phyloP scores from a whole-genome alignment of 1,284 basidiomycete genomes.

The Melampsora abietis-canadensis region DNA sequence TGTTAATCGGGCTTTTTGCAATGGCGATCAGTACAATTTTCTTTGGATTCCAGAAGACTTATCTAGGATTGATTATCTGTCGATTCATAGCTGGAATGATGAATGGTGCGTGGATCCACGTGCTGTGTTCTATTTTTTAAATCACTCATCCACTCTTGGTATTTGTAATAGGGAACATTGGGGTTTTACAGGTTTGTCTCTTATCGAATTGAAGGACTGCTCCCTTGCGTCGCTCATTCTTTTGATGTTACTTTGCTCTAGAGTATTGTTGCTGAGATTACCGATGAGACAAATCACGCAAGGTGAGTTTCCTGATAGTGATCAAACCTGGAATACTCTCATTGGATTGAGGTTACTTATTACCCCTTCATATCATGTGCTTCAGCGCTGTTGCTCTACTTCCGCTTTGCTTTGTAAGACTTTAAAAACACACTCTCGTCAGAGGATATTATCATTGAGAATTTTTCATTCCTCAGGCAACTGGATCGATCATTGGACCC shows the following conservation, averaged over 20 bases:
- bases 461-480: slow-evolving; percentile 6
- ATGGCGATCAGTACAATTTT: slow-evolving; percentile 35
- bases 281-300: slow-evolving; percentile 29
- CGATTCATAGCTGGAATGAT: slow-evolving; percentile 41
- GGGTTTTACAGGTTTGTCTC: slow-evolving; percentile 22
- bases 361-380: too few species aligned
- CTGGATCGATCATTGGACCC: slow-evolving; percentile 33
- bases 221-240: too few species aligned
- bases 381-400: too few species aligned
- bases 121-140: too few species aligned
- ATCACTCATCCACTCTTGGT: too few species aligned
- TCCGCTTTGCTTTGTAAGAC: too few species aligned
- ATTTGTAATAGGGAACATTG: slow-evolving; percentile 18
- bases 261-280: slow-evolving; percentile 38
- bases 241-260: background rate
- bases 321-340: too few species aligned
- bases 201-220: too few species aligned
- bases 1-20: slow-evolving; percentile 45
- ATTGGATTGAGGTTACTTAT: too few species aligned
- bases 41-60: slow-evolving; percentile 35
- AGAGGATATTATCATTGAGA: too few species aligned
- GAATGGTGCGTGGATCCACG: slow-evolving; percentile 20
- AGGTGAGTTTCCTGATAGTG: background rate
- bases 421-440: too few species aligned
- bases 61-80: slow-evolving; percentile 28